Base-by-base conservation (phyloP, 495 filamentous ascomycete species). In the Amniculicola lignicola region DNA sequence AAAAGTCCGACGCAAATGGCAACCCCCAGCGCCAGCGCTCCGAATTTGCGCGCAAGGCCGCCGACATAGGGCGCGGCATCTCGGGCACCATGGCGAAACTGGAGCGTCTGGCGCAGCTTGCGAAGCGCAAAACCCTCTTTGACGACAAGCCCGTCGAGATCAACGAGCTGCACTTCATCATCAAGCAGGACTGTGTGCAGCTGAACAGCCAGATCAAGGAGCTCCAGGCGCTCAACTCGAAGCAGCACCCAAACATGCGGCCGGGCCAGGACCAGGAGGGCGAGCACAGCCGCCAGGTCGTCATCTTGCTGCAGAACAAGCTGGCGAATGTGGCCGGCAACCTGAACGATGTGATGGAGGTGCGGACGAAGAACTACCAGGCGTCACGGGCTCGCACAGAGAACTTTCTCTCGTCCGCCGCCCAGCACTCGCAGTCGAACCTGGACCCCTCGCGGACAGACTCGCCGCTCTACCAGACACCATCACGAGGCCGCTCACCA, bases 321-420 rank as follows among this genome's bases (percentile, higher is more conserved):
- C 79, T 98, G 18, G 88, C 89, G n/a, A 89, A 94, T 62, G 94
- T 98, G 6, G 83, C 85, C 22, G 88, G 85, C 39, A 95, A 89
- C 68, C 97, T 98, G 80, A 96, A 97, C 70, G 92, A 96, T 61
- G 92, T 97, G 0, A 78, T 97, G 11, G 93, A 98, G 67, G 89
- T 96, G 19, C 84, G 93, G 25, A 98, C 93, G 39, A 96, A 96
- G 75, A 98, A 98, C 70, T 96, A 97, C 44, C 94, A 96, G 70
- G 94, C 94, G 11, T 92, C 89, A 38, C 80, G 89, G 29, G 85
- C 88, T 36, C 75, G 93, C 51, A 96, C 93, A 43, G 94, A 98
- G 69, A 93, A 96, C 65, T 98, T 98, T 58, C 88, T 97, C 19
- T 91, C 88, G 1, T 89, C 87, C 11, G 89, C 94, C 35, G 88